phyloP scores from a whole-genome alignment of 257 asterid species.

The Euphrasia confusa region DNA sequence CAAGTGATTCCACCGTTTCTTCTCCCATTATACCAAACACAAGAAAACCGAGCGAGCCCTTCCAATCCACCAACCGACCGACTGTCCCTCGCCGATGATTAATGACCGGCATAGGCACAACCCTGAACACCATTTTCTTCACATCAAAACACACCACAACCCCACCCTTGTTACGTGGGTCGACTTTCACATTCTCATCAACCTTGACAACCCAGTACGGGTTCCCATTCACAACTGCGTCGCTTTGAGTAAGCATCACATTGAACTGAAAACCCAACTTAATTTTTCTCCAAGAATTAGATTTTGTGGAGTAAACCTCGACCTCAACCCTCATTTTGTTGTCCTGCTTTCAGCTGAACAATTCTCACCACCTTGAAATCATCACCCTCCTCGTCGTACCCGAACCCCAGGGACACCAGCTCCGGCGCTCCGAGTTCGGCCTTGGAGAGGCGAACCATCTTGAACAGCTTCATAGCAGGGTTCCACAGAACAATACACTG shows the following conservation, averaged over 20 bases:
- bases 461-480: slow-evolving; percentile 5
- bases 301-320: neutral
- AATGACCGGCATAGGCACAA: neutral
- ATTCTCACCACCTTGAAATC: slow-evolving; percentile 26
- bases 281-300: neutral
- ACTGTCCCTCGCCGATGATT: neutral
- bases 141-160: neutral
- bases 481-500: slow-evolving; percentile 15
- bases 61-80: neutral
- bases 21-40: neutral
- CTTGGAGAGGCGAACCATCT: neutral
- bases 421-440: neutral
- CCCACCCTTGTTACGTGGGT: neutral
- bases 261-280: neutral
- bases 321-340: neutral
- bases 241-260: neutral
- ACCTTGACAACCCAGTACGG: neutral
- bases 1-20: neutral
- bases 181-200: neutral
- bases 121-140: neutral
- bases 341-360: neutral
- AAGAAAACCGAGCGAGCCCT: neutral
- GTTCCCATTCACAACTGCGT: neutral
- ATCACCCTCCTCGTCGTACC: neutral
- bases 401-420: slow-evolving; percentile 15